phyloP scores from a whole-genome alignment of 805 yeast genomes.

The Metschnikowia lochheadii region DNA sequence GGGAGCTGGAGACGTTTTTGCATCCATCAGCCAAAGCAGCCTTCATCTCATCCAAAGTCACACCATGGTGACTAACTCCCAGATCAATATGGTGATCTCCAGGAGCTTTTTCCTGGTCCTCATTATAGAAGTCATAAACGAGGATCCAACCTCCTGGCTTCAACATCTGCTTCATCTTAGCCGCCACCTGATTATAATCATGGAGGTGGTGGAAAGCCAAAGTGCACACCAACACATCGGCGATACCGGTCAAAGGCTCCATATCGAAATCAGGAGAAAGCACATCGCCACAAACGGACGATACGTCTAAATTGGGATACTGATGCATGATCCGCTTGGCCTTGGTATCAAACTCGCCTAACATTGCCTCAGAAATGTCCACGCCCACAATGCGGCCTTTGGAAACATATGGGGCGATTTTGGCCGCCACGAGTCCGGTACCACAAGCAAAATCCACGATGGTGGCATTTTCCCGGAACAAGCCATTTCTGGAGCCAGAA shows the following conservation, averaged over 20 bases:
- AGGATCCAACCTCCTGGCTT: conserved; percentile 32
- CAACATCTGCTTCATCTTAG: conserved; percentile 30
- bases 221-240: conserved; percentile 31
- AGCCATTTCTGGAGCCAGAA: background rate
- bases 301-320: conserved; percentile 12
- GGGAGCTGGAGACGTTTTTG: conserved; percentile 20
- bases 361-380: conserved; percentile 31
- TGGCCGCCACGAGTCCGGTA: conserved; percentile 33
- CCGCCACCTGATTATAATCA: conserved; percentile 26
- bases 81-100: background rate
- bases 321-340: background rate
- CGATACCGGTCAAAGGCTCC: conserved; percentile 16
- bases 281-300: conserved; percentile 23
- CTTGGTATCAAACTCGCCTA: conserved; percentile 14
- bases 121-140: conserved; percentile 38
- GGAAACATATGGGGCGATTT: conserved; percentile 27
- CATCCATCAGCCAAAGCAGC: conserved; percentile 3
- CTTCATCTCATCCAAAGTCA: conserved; percentile 2
- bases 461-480: conserved; percentile 21
- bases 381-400: conserved; percentile 28
- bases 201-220: conserved; percentile 39
- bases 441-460: conserved; percentile 44
- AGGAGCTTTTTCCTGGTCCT: conserved; percentile 8
- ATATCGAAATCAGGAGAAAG: conserved; percentile 15
- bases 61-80: conserved; percentile 9